Evolutionary conservation across 208 protist species (phyloP).

Genomic region (Acanthamoeba lenticulata): DNA sequence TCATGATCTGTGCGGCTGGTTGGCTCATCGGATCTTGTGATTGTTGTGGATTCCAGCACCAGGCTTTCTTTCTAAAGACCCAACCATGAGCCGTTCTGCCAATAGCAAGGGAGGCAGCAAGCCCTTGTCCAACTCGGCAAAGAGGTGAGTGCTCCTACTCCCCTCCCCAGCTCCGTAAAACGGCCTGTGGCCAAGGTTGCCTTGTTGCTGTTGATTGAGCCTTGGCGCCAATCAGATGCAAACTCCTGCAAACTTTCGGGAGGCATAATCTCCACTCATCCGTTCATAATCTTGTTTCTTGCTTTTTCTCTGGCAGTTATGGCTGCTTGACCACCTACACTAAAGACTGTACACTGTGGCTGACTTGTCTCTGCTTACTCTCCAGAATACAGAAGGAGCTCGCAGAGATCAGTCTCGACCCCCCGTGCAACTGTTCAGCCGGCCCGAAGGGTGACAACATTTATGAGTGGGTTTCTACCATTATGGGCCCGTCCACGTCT

Average conservation of each 20-base stretch:
- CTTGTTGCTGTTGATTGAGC: no score
- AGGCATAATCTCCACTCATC: no score
- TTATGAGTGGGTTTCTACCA: conserved; percentile 87
- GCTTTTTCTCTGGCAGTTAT: no score
- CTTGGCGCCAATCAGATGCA: no score
- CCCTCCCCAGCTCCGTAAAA: no score
- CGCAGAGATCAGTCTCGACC: conserved; percentile 78
- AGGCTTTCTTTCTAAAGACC: no score
- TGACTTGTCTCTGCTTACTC: neutral
- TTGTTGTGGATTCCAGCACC: no score
- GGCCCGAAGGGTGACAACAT: conserved; percentile 83
- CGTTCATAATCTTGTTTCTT: no score
- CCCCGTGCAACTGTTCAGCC: conserved; percentile 81
- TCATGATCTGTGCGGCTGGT: no score
- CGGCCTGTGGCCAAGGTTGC: no score
- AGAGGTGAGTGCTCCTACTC: neutral
- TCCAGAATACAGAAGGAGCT: conserved; percentile 82
- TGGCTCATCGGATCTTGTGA: no score
- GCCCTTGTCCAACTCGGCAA: neutral
- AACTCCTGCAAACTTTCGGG: no score
- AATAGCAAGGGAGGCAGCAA: neutral
- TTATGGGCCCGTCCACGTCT: conserved; percentile 88
- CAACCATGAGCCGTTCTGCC: neutral
- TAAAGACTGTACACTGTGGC: neutral
- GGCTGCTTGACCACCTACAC: neutral